phyloP scores from a whole-genome alignment of 2,329 filamentous ascomycete species.

The Phialophora tarda region DNA sequence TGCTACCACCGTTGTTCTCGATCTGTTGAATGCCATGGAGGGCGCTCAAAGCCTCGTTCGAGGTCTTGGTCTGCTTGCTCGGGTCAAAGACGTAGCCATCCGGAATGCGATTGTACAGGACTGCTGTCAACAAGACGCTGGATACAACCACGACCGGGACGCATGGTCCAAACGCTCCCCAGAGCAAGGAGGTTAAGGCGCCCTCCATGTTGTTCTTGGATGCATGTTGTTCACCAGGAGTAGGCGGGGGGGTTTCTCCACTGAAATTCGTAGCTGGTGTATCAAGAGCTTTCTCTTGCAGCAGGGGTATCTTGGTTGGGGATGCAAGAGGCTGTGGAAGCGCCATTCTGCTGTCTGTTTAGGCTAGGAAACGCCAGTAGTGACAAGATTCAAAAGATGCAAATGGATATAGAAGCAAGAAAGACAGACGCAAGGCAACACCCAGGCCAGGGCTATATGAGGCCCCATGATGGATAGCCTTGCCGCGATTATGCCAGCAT shows the following conservation, averaged over 20 bases:
- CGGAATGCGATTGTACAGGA: conserved; percentile 29
- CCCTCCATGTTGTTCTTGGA: conserved; percentile 21
- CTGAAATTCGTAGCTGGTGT: conserved; percentile 12
- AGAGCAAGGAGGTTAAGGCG: conserved; percentile 21
- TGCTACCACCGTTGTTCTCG: conserved; percentile 24
- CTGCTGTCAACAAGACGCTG: conserved; percentile 25
- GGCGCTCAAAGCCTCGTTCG: conserved; percentile 15
- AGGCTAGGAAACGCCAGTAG: background rate
- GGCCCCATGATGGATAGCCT: background rate
- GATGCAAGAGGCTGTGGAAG: background rate
- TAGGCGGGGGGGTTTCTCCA: conserved; percentile 13
- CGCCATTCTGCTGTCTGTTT: conserved; percentile 13
- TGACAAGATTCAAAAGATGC: background rate
- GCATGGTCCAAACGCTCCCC: conserved; percentile 32
- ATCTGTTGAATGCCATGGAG: conserved; percentile 17
- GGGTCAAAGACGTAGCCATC: conserved; percentile 22
- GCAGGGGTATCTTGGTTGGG: conserved; percentile 16
- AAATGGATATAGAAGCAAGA: background rate
- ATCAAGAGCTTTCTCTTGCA: conserved; percentile 8
- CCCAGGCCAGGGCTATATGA: background rate
- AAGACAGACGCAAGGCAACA: background rate
- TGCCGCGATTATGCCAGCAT: background rate
- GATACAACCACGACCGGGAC: conserved; percentile 29
- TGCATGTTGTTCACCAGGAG: conserved; percentile 10
- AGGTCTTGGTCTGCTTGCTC: background rate